These are phyloP conservation scores for Rhizopus microsporus DNA, from an alignment of 371 early-diverging fungal species.

Conservation along the genomic window DNA sequence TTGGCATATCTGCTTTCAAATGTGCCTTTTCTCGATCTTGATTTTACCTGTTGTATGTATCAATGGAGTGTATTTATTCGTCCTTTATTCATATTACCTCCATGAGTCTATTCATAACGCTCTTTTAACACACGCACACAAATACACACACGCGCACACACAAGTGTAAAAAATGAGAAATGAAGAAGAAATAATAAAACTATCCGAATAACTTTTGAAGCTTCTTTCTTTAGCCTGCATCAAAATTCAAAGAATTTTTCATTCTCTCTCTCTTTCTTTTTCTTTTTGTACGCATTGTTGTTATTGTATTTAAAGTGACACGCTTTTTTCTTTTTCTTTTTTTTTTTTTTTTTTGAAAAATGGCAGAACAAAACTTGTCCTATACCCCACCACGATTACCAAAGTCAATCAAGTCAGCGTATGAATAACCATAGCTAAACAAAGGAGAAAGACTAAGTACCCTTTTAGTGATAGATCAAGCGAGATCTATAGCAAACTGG, in stretches of 20 bases:
- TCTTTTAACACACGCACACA: background rate
- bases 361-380: too few species aligned
- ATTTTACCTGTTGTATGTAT: conserved; percentile 3
- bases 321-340: too few species aligned
- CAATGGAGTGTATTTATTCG: background rate
- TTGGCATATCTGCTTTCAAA: conserved; percentile 32
- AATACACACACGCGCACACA: background rate
- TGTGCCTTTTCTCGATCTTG: conserved; percentile 5
- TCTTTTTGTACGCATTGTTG: too few species aligned
- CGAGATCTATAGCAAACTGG: conserved; percentile 10
- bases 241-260: background rate
- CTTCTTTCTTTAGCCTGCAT: conserved; percentile 2
- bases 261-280: too few species aligned
- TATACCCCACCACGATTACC: too few species aligned
- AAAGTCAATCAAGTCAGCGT: too few species aligned
- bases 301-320: too few species aligned
- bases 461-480: conserved; percentile 12
- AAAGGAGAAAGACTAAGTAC: too few species aligned
- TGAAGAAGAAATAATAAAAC: conserved; percentile 1
- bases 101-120: background rate
- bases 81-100: background rate
- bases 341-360: too few species aligned
- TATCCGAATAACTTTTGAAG: background rate
- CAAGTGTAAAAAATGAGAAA: background rate
- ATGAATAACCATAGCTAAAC: too few species aligned